A percentile compares a stretch with the other conserved stretches of the same genome.
Evolutionary conservation across 768 basidiomycete species (phyloP).

Genomic region (Cubamyces sp.): DNA sequence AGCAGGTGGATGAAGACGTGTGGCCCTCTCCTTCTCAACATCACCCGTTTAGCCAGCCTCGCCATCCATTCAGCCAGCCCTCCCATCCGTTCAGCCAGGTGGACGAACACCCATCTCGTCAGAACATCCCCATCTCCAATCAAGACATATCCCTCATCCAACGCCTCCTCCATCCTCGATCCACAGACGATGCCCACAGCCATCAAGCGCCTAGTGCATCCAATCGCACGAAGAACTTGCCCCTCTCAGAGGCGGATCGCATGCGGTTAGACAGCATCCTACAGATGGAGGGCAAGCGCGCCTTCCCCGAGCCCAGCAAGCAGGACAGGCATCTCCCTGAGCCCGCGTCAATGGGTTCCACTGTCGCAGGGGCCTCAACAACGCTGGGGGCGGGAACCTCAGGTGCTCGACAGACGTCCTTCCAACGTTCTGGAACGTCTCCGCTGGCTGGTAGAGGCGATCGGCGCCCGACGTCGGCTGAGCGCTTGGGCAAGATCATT

Average conservation of each 20-base stretch:
- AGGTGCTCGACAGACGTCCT: background rate
- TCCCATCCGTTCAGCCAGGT: background rate
- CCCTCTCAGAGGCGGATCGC: background rate
- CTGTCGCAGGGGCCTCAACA: background rate
- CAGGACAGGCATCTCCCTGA: background rate
- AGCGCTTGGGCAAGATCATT: background rate
- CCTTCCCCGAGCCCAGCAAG: constrained; percentile 12
- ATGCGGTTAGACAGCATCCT: constrained; percentile 1
- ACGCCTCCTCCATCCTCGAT: background rate
- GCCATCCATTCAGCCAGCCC: constrained; percentile 26
- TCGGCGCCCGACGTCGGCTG: background rate
- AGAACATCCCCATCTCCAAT: background rate
- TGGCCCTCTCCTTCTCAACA: constrained; percentile 10
- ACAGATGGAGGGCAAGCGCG: background rate
- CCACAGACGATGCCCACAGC: background rate
- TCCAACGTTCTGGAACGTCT: background rate
- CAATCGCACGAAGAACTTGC: background rate
- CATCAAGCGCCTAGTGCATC: background rate
- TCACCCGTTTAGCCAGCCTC: constrained; percentile 26
- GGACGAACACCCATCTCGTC: background rate
- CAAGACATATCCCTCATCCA: constrained; percentile 11
- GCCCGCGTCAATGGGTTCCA: background rate
- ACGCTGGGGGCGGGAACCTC: background rate
- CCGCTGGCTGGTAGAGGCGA: constrained; percentile 12
- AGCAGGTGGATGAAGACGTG: background rate